Evolutionary conservation across 2,329 filamentous ascomycete species (phyloP).

Genomic region (Aureobasidium sp.): DNA sequence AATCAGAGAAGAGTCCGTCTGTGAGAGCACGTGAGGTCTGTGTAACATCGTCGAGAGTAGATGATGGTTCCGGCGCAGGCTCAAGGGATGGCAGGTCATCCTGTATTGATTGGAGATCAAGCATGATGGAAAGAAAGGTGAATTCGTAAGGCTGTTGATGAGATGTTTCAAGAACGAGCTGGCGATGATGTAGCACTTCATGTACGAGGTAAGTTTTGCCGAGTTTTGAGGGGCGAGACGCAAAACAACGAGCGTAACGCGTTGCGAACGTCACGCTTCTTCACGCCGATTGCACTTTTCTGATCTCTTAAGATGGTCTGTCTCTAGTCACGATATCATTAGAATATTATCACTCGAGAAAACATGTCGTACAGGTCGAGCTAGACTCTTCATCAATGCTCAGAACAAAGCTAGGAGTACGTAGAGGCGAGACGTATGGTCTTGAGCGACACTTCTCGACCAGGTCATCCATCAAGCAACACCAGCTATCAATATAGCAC

Average conservation of each 20-base stretch:
- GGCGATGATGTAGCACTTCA: neutral
- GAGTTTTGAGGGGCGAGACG: neutral
- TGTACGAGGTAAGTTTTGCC: neutral
- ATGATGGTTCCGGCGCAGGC: neutral
- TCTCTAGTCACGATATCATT: neutral
- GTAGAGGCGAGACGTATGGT: too few relatives aligned
- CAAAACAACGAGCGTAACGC: neutral
- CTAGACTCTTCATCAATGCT: neutral
- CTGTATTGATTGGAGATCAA: neutral
- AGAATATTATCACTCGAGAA: too few relatives aligned
- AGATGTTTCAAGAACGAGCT: neutral
- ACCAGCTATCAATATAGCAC: neutral
- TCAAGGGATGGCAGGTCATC: neutral
- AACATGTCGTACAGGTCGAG: neutral
- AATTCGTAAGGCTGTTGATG: neutral
- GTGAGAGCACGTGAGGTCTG: neutral
- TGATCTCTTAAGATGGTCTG: neutral
- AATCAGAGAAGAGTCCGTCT: slow-evolving; percentile 30
- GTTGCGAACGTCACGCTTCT: neutral
- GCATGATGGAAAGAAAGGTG: neutral
- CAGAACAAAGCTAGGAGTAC: neutral
- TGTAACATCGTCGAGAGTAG: neutral
- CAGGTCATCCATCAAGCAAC: neutral
- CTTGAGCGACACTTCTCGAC: neutral
- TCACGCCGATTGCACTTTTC: neutral